phyloP scores from a whole-genome alignment of 345 rosid species.

The Rubroshorea leprosula region DNA sequence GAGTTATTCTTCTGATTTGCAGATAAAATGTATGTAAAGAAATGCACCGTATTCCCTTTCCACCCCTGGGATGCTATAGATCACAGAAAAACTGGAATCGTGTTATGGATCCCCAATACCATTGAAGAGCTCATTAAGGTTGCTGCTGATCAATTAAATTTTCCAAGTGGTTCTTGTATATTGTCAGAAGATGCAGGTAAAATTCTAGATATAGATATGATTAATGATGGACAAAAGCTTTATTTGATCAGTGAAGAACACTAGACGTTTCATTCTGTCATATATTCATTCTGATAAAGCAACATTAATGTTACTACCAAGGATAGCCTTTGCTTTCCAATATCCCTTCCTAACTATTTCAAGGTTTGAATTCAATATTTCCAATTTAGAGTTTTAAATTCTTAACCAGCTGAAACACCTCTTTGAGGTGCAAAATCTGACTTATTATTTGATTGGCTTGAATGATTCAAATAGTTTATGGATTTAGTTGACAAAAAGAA shows the following conservation, averaged over 20 bases:
- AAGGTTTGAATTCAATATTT: no score
- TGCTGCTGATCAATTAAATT: constrained; percentile 45
- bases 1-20: constrained; percentile 20
- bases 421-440: no score
- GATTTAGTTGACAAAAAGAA: no score
- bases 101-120: constrained; percentile 59
- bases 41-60: constrained; percentile 74
- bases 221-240: constrained; percentile 64
- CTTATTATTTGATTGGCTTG: no score
- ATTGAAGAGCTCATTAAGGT: constrained; percentile 47
- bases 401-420: no score
- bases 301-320: no score
- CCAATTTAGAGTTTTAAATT: no score
- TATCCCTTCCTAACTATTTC: no score
- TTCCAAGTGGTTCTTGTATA: constrained; percentile 34
- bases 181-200: constrained; percentile 69
- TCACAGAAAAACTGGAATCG: constrained; percentile 48
- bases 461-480: no score
- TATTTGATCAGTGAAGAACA: constrained; percentile 30
- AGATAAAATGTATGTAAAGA: constrained; percentile 38
- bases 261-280: no score
- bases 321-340: no score
- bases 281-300: no score
- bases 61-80: constrained; percentile 51
- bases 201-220: constrained; percentile 59